Base-by-base conservation (phyloP, 129 eudicot species). In the Rutidosis leptorrhynchoides region DNA sequence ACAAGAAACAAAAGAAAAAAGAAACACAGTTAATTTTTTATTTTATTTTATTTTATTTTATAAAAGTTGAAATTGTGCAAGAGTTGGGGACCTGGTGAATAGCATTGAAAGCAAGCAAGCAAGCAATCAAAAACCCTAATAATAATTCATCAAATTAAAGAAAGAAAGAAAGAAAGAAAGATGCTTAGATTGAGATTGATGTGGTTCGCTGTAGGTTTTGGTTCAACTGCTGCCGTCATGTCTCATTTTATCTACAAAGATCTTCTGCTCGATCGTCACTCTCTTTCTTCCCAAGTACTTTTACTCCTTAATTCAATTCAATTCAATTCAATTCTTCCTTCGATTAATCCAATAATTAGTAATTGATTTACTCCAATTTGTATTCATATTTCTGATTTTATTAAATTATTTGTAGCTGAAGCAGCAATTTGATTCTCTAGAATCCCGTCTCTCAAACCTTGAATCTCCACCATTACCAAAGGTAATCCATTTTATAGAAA, bases 181-280 rank as follows among this genome's bases (percentile, higher is more conserved):
- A 58, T 70, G 74, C 15, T 74, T 52, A 27, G 79, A 49, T 46
- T 42, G 45, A 32, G 79, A 28, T 58, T 74, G 55, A 37, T 42
- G 35, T 74, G 79, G 79, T 66, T 66, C 59, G 60, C 68, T 1
- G 20, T 66, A 4, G 79, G 79, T 6, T 74, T 74, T 8, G 68
- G 24, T 29, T 58, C 67, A 25, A 74, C 79, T 1, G 73, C 68
- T 45, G 79, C 68, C 23, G 24, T 17, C 22, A 74, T 74, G 73
- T 49, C 68, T 58, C 72, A 58, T 4, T 67, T 58, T 9, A 54
- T 66, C 68, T 74, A 66, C 79, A 74, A 67, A 74, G 79, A 66
- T 58, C 79, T 74, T 5, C 24, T 74, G 22, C 73, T 74, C 56
- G 79, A 74, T 66, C 79, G 79, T 26, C 79, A 74, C 73, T 74